Percentiles rank a stretch among this genome's conserved stretches.
Conservation (phyloP, 163 green algal species). For the Volvox carteri region DNA sequence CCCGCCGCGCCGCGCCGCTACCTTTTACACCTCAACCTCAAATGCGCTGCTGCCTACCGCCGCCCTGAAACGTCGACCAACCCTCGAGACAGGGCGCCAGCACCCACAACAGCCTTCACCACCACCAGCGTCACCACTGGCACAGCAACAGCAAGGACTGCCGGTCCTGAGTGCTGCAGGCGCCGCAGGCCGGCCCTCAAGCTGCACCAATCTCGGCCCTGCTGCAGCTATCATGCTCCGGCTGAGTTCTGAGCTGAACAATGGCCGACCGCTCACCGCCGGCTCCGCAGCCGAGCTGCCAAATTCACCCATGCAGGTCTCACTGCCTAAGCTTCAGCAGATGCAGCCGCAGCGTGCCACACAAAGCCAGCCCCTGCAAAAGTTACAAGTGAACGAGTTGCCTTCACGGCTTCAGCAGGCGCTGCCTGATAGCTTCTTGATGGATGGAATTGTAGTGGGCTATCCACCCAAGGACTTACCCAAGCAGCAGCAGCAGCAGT, state of each 20-base stretch:
- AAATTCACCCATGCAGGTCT: neutral
- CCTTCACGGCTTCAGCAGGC: neutral
- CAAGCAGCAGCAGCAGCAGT: neutral
- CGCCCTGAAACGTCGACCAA: neutral
- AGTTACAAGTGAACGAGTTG: neutral
- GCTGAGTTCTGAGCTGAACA: neutral
- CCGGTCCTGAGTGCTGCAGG: no score
- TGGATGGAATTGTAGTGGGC: neutral
- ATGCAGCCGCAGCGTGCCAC: neutral
- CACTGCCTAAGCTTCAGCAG: neutral
- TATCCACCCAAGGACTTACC: neutral
- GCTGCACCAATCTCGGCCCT: neutral
- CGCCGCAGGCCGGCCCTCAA: neutral
- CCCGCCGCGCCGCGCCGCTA: neutral
- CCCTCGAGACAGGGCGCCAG: neutral
- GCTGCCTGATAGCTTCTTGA: neutral
- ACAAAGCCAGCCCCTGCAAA: neutral
- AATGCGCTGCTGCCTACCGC: neutral
- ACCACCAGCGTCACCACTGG: no score
- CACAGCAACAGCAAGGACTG: neutral
- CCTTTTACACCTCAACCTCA: neutral
- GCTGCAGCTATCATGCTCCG: neutral
- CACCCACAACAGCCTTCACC: neutral
- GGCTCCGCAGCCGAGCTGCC: neutral
- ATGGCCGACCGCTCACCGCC: neutral